These are phyloP conservation scores for Cladochytrium tenue DNA, from an alignment of 371 early-diverging fungal species.

Conservation along the genomic window DNA sequence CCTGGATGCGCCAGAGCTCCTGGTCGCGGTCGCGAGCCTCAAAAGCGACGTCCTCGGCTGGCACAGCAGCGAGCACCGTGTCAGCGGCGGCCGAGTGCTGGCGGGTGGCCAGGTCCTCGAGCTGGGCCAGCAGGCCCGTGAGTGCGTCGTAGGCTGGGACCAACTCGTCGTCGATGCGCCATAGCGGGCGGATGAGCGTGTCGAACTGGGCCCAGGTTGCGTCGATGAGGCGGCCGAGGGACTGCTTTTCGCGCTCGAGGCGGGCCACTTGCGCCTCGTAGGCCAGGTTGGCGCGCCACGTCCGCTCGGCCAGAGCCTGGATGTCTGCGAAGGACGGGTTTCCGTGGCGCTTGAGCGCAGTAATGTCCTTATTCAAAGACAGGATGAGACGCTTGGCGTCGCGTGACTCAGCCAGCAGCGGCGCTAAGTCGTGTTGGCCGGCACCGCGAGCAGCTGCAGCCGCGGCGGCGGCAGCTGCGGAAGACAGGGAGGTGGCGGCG, in stretches of 20 bases:
- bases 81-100: not conserved
- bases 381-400: not conserved
- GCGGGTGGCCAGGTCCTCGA: slow-evolving; percentile 22
- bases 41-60: not conserved
- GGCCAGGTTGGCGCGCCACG: slow-evolving; percentile 32
- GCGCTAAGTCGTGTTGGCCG: not conserved
- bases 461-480: not conserved
- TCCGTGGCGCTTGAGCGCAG: slow-evolving; percentile 27
- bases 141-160: slow-evolving; percentile 39
- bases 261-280: slow-evolving; percentile 28
- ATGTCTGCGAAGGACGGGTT: slow-evolving; percentile 25
- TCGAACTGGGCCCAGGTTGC: slow-evolving; percentile 34
- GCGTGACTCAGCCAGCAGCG: not conserved
- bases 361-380: slow-evolving; percentile 12
- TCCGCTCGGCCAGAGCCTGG: slow-evolving; percentile 34
- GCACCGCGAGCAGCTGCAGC: not conserved
- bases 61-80: not conserved
- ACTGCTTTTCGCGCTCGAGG: slow-evolving; percentile 29
- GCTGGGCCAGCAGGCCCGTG: slow-evolving; percentile 18
- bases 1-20: slow-evolving; percentile 19
- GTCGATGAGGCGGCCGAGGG: slow-evolving; percentile 29
- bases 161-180: slow-evolving; percentile 38
- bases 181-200: slow-evolving; percentile 34
- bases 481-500: not conserved
- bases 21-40: slow-evolving; percentile 8